Evolutionary conservation across 2,329 filamentous ascomycete species (phyloP), one percentile per base, ranked within the genome.

Genomic region (Aspergillus bombycis): DNA sequence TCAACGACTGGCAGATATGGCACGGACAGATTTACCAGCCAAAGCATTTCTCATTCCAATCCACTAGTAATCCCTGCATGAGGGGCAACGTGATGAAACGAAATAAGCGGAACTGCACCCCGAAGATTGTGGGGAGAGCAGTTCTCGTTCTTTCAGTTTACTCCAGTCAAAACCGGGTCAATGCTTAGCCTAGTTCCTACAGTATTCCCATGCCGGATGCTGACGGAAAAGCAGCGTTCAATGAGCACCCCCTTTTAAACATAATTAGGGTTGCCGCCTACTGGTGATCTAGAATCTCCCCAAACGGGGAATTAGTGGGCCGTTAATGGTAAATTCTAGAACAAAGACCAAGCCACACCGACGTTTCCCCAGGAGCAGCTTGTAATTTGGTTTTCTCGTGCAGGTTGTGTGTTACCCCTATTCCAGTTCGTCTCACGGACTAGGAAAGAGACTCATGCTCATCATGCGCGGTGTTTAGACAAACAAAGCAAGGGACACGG

Each of bases 321-420:
- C 58, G 11, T 28, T 11, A 19, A 32, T 60, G 48, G 58, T 54
- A 60, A 60, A 60, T 60, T 60, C 58, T 60, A 60, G 58, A 60
- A 60, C 58, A 23, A 28, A 32, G 48, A 21, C 48, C 28, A 60
- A 60, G 19, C 19, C 48, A 30, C 46, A 52, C 48, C 16, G 48
- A 52, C 26, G 11, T 52, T 54, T 55, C n/a, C 9, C 23, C 36
- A 38, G n/a, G n/a, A 26, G 52, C 11, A 55, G n/a, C 32, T 26
- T 16, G 2, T 52, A 21, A 34, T 34, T 52, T 34, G 21, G 26
- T 32, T 52, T 38, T 19, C 4, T 28, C 8, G 48, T 43, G 30
- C 26, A 45, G 28, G 45, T 28, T 45, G 32, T 32, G 16, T 21
- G 36, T 48, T n/a, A 50, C 46, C 57, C 36, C 30, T 23, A 58